Evolutionary conservation across 352 stramenopile species (phyloP), one percentile per base, ranked within the genome.

Genomic region (Pythium chondricola): DNA sequence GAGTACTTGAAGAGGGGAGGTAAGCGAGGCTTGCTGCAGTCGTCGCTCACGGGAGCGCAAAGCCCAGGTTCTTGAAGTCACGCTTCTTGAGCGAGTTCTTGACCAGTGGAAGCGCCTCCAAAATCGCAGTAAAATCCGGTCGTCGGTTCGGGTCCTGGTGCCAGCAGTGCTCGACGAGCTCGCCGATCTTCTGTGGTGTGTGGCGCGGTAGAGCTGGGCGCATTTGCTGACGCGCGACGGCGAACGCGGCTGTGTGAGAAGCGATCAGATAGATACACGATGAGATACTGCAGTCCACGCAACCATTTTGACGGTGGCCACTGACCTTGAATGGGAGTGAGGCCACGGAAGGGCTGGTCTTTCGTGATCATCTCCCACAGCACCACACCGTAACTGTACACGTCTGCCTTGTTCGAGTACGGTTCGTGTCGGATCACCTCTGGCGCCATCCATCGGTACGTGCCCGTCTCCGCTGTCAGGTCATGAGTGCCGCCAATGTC

Each of bases 371-470:
- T 73, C 59, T 95, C 82, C 78, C 80, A 93, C 25, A 93, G 53
- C 48, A 93, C 80, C 18, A 95, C 78, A 24, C 79, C 92, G 63
- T 95, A 98, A 32, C 87, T 97, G 69, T 97, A 98, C 11, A 98
- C 90, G 67, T 98, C 94, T 3, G 86, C 90, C 57, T 97, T 97
- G 48, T 77, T 93, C 42, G 94, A 97, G 67, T 98, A 98, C 13
- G 91, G 90, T 50, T 92, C 74, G 54, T 92, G 85, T 8, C 92
- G 86, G 36, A 97, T 96, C 9, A 98, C 93, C 50, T 98, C 89
- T 0, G 92, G 92, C 10, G 92, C 91, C 92, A 98, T 98, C 77
- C 95, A 98, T 29, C 94, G 74, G 55, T 95, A 95, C n/a, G 83
- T 95, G 30, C 83, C 83, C 17, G 83, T 93, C 61, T 95, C 81